Conservation (phyloP, 1,284 basidiomycete genomes). For the Phylloboletellus chloephorus region DNA sequence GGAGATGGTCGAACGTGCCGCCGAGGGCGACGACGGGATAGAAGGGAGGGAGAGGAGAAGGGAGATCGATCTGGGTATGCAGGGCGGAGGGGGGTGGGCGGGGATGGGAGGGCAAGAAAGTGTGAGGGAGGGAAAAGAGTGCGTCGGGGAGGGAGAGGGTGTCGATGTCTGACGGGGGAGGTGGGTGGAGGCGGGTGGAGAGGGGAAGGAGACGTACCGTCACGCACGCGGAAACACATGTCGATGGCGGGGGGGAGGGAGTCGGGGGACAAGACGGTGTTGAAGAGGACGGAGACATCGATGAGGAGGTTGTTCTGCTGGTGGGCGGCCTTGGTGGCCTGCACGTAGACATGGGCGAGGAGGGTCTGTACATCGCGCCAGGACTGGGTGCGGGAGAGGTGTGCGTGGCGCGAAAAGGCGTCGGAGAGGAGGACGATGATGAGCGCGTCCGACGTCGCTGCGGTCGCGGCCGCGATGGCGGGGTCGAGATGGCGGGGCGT, state of each 20-base stretch:
- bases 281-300: constrained; percentile 63
- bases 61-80: background rate
- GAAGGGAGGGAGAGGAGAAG: constrained; percentile 15
- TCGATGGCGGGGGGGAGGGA: constrained; percentile 39
- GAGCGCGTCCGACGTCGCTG: constrained; percentile 45
- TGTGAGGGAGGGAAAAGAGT: constrained; percentile 20
- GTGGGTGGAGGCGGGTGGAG: background rate
- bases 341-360: constrained; percentile 69
- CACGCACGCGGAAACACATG: constrained; percentile 46
- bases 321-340: constrained; percentile 66
- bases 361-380: constrained; percentile 63
- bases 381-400: constrained; percentile 43
- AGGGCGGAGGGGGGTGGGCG: background rate
- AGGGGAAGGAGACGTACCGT: constrained; percentile 35
- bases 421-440: constrained; percentile 58
- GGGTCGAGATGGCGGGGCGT: constrained; percentile 50
- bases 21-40: constrained; percentile 58
- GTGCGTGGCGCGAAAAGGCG: constrained; percentile 39
- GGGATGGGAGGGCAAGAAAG: constrained; percentile 33
- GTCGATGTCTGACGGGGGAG: constrained; percentile 8
- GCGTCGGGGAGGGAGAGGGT: constrained; percentile 19
- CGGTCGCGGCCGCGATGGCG: constrained; percentile 46
- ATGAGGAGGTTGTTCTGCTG: constrained; percentile 60
- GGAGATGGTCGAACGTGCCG: constrained; percentile 93
- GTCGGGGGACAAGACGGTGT: constrained; percentile 40